Evolutionary conservation across 1,284 basidiomycete genomes (phyloP), one percentile per base, ranked within the genome.

Genomic region (Bjerkandera adusta): DNA sequence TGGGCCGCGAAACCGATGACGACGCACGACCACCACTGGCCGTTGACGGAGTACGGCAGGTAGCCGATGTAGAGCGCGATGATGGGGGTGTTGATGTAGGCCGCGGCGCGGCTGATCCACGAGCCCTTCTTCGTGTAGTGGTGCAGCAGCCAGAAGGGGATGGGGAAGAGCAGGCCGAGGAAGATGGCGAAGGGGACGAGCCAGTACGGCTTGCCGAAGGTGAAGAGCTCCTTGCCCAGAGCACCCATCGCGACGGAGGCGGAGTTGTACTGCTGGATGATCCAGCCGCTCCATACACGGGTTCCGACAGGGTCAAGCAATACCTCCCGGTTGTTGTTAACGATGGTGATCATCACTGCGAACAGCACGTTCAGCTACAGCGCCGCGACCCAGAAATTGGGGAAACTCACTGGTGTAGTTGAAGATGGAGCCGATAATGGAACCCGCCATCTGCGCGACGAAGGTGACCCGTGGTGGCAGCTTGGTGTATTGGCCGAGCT

Each of bases 401-500:
- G 4, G 10, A 42, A 3, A 60, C 64, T 39, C 50, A 74, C 70
- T 76, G 4, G 72, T 63, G 51, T 79, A 83, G 57, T 81, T 81
- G 51, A 84, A 65, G 32, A 79, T 60, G 1, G 67, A 63, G 3
- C 71, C 71, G 30, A 73, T 50, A 39, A 73, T 65, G 4, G 70
- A 70, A 1, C 71, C 71, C 1, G 72, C 57, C 59, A 78, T 68
- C 59, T 79, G 77, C 7, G 70, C 69, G 5, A 59, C 62, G 51
- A 77, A 77, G 5, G 73, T 75, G n/a, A 63, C 54, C 10, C 72
- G 60, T 1, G 74, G 76, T 11, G 74, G 73, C 18, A 77, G 57
- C 55, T 78, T 77, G n/a, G 69, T 72, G 57, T 78, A 84, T 55
- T 83, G 82, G 12, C 75, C 79, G 5, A 85, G 72, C 59, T 85